Evolutionary conservation across 2,329 filamentous ascomycete genomes (phyloP).

Genomic region (Talaromyces funiculosus): DNA sequence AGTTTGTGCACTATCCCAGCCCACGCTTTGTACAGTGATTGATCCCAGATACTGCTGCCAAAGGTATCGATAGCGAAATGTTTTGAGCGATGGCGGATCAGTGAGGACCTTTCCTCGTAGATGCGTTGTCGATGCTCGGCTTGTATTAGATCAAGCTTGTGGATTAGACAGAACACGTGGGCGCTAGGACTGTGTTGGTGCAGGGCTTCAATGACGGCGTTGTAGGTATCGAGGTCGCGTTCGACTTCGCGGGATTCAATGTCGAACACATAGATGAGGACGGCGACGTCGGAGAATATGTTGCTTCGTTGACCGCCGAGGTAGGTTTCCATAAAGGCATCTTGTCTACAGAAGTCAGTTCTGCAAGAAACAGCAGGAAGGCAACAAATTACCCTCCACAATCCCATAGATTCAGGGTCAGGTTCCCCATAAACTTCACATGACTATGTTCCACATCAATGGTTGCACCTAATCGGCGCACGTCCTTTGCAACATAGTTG

Average conservation of each 20-base stretch:
- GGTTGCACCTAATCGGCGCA: slow-evolving; percentile 83
- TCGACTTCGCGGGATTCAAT: slow-evolving; percentile 94
- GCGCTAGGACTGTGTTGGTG: slow-evolving; percentile 75
- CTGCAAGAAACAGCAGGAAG: neutral
- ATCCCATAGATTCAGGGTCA: slow-evolving; percentile 97
- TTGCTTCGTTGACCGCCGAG: slow-evolving; percentile 90
- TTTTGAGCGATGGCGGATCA: slow-evolving; percentile 70
- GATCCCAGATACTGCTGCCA: slow-evolving; percentile 96
- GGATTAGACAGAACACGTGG: slow-evolving; percentile 88
- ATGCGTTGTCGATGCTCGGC: slow-evolving; percentile 70
- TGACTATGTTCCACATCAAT: slow-evolving; percentile 98
- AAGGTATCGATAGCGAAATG: slow-evolving; percentile 77
- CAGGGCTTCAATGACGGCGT: slow-evolving; percentile 80
- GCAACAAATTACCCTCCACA: slow-evolving; percentile 66
- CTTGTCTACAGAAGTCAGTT: slow-evolving; percentile 57
- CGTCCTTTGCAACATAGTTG: slow-evolving; percentile 97
- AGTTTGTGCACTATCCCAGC: slow-evolving; percentile 96
- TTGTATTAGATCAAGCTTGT: slow-evolving; percentile 98
- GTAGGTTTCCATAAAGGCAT: slow-evolving; percentile 98
- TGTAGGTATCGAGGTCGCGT: slow-evolving; percentile 86
- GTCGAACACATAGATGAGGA: slow-evolving; percentile 98
- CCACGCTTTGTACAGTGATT: slow-evolving; percentile 97
- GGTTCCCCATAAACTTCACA: slow-evolving; percentile 96
- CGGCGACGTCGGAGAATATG: slow-evolving; percentile 93
- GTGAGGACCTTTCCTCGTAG: slow-evolving; percentile 74